phyloP scores from a whole-genome alignment of 768 basidiomycete species.

The Dacryopinax primogenitus region DNA sequence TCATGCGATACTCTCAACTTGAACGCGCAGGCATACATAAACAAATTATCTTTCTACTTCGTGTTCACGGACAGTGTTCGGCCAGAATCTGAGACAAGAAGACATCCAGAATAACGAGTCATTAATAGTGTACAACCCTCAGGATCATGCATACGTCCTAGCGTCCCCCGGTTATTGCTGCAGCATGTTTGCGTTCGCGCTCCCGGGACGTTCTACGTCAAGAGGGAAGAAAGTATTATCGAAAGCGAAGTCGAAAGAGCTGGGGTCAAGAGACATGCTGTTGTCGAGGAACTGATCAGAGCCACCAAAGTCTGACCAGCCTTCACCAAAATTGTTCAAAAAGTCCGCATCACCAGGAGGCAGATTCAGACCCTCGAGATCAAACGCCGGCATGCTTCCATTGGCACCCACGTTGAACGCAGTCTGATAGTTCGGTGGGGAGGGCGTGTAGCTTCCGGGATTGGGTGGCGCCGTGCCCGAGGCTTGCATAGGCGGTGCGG shows the following conservation, averaged over 20 bases:
- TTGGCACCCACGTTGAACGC: background rate
- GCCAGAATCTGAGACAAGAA: background rate
- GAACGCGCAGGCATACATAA: background rate
- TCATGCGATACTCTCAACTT: background rate
- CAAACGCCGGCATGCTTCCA: background rate
- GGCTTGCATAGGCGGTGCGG: background rate
- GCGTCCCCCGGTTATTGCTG: background rate
- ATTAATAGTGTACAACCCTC: background rate
- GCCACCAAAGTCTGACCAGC: constrained; percentile 5
- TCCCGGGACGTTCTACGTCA: constrained; percentile 3
- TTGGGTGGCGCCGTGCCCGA: background rate
- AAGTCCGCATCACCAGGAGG: background rate
- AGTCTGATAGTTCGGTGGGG: constrained; percentile 2
- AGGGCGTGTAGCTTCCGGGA: background rate
- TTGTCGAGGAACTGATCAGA: background rate
- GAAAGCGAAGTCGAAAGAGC: background rate
- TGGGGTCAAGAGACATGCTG: constrained; percentile 3
- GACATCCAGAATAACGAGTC: background rate
- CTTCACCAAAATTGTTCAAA: background rate
- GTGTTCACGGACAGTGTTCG: background rate
- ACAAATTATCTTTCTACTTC: background rate
- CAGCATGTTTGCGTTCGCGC: background rate
- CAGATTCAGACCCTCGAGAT: background rate
- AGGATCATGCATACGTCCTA: background rate
- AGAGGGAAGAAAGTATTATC: constrained; percentile 1